These are phyloP conservation scores for Beauveria varroae DNA, from an alignment of 2,329 filamentous ascomycete species.

Conservation along the genomic window DNA sequence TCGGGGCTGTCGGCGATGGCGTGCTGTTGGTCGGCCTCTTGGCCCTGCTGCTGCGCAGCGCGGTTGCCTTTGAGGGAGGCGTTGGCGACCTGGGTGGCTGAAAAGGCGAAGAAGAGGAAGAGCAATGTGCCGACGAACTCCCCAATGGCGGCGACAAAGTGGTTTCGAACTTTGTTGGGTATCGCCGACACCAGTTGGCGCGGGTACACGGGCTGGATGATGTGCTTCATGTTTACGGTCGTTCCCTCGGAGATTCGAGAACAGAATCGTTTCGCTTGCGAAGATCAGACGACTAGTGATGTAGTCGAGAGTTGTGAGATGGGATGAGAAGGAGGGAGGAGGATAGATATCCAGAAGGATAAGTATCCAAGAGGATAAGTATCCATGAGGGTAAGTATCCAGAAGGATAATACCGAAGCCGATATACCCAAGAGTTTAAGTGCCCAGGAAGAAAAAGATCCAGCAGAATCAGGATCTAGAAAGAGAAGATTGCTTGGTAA, in stretches of 20 bases:
- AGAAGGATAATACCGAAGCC: too few species aligned
- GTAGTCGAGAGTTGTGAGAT: too few species aligned
- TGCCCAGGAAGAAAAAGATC: too few species aligned
- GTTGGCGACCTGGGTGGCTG: constrained; percentile 33
- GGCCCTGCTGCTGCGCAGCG: neutral
- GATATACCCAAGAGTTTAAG: too few species aligned
- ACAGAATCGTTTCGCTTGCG: too few species aligned
- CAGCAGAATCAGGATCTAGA: too few species aligned
- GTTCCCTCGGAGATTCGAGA: too few species aligned
- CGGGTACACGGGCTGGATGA: constrained; percentile 5
- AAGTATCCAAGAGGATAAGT: too few species aligned
- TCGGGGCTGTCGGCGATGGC: constrained; percentile 37
- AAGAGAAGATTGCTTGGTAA: too few species aligned
- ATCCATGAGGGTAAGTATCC: too few species aligned
- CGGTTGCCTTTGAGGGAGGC: constrained; percentile 21
- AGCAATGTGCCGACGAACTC: constrained; percentile 36
- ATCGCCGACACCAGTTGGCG: constrained; percentile 10
- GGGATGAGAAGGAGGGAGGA: too few species aligned
- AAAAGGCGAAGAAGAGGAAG: constrained; percentile 37
- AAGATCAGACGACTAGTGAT: neutral
- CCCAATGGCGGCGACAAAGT: constrained; percentile 17
- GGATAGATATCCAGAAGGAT: too few species aligned
- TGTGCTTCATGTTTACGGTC: neutral
- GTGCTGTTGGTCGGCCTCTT: constrained; percentile 26
- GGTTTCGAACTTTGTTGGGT: constrained; percentile 11